Conservation (phyloP, 2,329 filamentous ascomycete species). For the Ceratocystis ficicola region DNA sequence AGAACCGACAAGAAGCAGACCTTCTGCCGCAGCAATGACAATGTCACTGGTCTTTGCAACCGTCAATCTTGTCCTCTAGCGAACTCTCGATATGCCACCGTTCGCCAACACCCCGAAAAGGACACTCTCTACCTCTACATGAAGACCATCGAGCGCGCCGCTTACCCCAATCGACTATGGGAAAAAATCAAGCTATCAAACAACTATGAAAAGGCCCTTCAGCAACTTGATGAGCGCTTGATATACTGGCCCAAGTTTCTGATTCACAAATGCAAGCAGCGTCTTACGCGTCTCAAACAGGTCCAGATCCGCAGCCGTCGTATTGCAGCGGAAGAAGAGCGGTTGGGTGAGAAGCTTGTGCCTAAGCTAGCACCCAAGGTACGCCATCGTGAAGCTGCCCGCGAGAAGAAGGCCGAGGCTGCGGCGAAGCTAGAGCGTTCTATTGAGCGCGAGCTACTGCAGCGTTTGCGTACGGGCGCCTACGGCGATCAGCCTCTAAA, state of each 20-base stretch:
- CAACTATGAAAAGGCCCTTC: slow-evolving; percentile 82
- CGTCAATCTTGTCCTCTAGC: slow-evolving; percentile 82
- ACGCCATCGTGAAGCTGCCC: slow-evolving; percentile 57
- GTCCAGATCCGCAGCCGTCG: slow-evolving; percentile 71
- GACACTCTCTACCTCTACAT: slow-evolving; percentile 89
- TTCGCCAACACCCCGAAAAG: slow-evolving; percentile 69
- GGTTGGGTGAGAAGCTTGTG: slow-evolving; percentile 77
- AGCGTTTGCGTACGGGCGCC: slow-evolving; percentile 77
- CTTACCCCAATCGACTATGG: slow-evolving; percentile 86
- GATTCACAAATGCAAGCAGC: slow-evolving; percentile 90
- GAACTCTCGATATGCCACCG: slow-evolving; percentile 84
- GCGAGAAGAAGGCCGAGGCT: slow-evolving; percentile 64
- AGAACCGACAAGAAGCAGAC: slow-evolving; percentile 76
- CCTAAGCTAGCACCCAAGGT: slow-evolving; percentile 88
- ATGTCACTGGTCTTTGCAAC: slow-evolving; percentile 71
- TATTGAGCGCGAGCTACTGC: slow-evolving; percentile 89
- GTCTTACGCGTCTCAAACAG: slow-evolving; percentile 81
- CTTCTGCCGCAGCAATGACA: slow-evolving; percentile 94
- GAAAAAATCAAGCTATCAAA: slow-evolving; percentile 79
- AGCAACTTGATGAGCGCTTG: slow-evolving; percentile 72
- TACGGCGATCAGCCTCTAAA: slow-evolving; percentile 93
- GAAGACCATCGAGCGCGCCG: slow-evolving; percentile 82
- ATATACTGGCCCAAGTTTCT: slow-evolving; percentile 94
- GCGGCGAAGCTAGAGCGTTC: slow-evolving; percentile 90
- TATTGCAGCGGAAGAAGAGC: slow-evolving; percentile 77